Evolutionary conservation across 768 basidiomycete species (phyloP).

Genomic region (Macrolepiota fuliginosa): DNA sequence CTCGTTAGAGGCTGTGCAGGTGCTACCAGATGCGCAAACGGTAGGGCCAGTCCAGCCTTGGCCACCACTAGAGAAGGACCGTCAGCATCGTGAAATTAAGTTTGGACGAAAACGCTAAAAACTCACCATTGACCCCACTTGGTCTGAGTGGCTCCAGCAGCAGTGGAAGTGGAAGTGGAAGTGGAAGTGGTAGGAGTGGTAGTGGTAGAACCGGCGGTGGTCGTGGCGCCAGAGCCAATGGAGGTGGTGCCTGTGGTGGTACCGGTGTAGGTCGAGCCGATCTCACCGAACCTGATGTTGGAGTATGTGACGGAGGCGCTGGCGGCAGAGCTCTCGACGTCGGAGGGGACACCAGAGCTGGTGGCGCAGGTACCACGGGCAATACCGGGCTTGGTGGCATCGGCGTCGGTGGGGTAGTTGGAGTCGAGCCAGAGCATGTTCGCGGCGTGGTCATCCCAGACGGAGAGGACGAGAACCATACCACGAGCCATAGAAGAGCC

Average conservation of each 20-base stretch:
- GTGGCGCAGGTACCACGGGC: conserved; percentile 11
- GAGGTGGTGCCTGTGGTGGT: neutral
- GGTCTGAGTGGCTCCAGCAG: neutral
- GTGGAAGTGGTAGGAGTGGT: neutral
- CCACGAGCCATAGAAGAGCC: conserved; percentile 34
- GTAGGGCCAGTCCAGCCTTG: conserved; percentile 15
- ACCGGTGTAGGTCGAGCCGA: conserved; percentile 13
- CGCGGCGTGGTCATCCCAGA: conserved; percentile 56
- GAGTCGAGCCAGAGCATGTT: conserved; percentile 60
- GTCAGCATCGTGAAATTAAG: neutral
- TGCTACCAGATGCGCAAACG: conserved; percentile 10
- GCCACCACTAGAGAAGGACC: conserved; percentile 13
- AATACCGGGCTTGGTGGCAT: conserved; percentile 11
- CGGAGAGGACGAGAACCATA: conserved; percentile 46
- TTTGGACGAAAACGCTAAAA: neutral
- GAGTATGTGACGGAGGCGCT: conserved; percentile 22
- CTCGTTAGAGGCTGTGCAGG: conserved; percentile 9
- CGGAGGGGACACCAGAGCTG: conserved; percentile 22
- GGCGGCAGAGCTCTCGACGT: conserved; percentile 14
- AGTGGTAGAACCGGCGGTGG: neutral
- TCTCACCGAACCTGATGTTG: conserved; percentile 24
- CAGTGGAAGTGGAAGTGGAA: neutral
- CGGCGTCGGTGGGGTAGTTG: conserved; percentile 36
- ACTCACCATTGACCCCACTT: conserved; percentile 11
- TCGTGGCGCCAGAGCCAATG: neutral